Percentiles rank a stretch among this genome's conserved stretches.
These are phyloP conservation scores for Colletotrichum tamarilloi DNA, from an alignment of 2,329 filamentous ascomycete species.

Conservation along the genomic window DNA sequence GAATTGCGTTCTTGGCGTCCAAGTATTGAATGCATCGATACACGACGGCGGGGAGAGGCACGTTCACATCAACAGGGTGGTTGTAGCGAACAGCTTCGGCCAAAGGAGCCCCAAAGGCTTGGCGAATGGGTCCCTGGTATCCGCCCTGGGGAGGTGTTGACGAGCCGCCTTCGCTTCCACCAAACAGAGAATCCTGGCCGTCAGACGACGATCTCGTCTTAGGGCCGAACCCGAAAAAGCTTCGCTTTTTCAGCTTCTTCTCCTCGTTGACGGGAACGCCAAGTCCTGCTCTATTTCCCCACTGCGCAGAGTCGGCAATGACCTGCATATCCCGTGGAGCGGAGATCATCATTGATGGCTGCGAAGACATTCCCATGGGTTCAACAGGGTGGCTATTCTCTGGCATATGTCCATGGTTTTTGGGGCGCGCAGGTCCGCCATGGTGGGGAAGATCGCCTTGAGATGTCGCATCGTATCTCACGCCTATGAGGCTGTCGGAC, in stretches of 20 bases:
- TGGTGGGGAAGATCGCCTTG: conserved; percentile 61
- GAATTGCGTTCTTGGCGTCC: conserved; percentile 80
- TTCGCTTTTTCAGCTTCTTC: conserved; percentile 83
- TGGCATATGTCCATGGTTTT: conserved; percentile 47
- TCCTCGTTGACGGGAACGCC: conserved; percentile 70
- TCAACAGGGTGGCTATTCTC: conserved; percentile 45
- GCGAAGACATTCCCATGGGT: conserved; percentile 48
- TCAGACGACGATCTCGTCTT: conserved; percentile 70
- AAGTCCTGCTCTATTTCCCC: conserved; percentile 81
- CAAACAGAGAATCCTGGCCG: conserved; percentile 66
- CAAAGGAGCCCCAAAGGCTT: conserved; percentile 87
- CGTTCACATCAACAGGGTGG: conserved; percentile 76
- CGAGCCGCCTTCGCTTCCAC: conserved; percentile 58
- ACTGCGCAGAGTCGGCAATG: conserved; percentile 84
- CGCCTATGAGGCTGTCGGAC: conserved; percentile 63
- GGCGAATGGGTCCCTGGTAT: conserved; percentile 67
- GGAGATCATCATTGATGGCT: conserved; percentile 73
- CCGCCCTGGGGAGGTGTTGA: conserved; percentile 55
- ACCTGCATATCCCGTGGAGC: conserved; percentile 85
- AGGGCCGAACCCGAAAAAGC: conserved; percentile 77
- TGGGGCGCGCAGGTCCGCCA: conserved; percentile 50
- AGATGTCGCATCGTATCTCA: conserved; percentile 68
- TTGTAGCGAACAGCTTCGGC: conserved; percentile 88
- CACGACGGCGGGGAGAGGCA: conserved; percentile 89
- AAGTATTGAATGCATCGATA: conserved; percentile 97